Percentiles rank a stretch among this genome's conserved stretches.
Conservation (phyloP, 2,329 filamentous ascomycete genomes). For the Cordyceps militaris region DNA sequence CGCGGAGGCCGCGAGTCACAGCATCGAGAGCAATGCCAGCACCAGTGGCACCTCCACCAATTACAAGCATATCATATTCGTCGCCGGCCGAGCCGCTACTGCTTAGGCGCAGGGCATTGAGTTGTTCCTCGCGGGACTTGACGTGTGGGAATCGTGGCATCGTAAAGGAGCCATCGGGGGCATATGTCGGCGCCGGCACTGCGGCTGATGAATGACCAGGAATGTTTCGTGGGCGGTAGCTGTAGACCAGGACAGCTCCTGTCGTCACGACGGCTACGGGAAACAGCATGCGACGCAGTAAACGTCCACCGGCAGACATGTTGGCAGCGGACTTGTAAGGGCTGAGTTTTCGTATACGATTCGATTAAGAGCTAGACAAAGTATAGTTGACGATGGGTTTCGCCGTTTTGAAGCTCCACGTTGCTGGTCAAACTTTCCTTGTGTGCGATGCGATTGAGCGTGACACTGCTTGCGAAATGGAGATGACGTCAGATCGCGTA, state of each 20-base stretch:
- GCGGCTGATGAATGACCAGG: constrained; percentile 61
- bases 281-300: constrained; percentile 37
- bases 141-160: constrained; percentile 59
- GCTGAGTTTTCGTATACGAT: neutral
- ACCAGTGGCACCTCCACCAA: constrained; percentile 66
- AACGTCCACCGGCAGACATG: constrained; percentile 1
- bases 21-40: constrained; percentile 66
- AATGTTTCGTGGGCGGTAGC: constrained; percentile 64
- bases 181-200: constrained; percentile 64
- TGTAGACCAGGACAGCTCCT: constrained; percentile 40
- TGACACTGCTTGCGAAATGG: neutral
- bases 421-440: neutral
- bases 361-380: neutral
- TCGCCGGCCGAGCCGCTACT: constrained; percentile 24
- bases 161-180: constrained; percentile 59
- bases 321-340: neutral
- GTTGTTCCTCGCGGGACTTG: constrained; percentile 57
- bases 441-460: neutral
- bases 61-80: constrained; percentile 62
- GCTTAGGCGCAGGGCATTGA: constrained; percentile 49
- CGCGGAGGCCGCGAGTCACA: constrained; percentile 62
- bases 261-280: constrained; percentile 36
- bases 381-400: neutral
- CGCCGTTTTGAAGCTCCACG: neutral
- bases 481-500: constrained; percentile 3